Evolutionary conservation across 176 grass and related monocot species (phyloP), one percentile per base, ranked within the genome.

Genomic region (Tillandsia fasciculata): DNA sequence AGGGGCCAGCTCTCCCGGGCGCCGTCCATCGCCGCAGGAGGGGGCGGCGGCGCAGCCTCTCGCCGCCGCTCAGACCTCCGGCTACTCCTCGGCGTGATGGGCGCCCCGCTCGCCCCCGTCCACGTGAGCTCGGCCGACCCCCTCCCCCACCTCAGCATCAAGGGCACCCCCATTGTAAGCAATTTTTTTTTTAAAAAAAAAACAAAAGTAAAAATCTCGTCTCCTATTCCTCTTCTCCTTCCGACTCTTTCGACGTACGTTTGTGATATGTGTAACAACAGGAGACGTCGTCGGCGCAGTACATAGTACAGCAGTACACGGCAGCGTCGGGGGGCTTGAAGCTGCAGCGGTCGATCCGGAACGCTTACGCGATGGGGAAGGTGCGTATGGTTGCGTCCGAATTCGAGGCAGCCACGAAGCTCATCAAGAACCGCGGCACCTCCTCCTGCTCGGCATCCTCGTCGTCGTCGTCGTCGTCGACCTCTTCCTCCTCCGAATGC

Each of bases 251-350:
- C 76, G 63, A 63, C 12, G 57, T 51, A 20, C 29, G 48, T 71
- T 72, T 48, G 15, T 49, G 63, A 77, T 77, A 65, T 74, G n/a
- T 17, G 53, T n/a, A 2, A 8, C 17, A 64, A 64, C 64, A 96
- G 93, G 88, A 92, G 76, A 77, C 80, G 23, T 89, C 93, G 66
- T 92, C 89, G 22, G 93, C 86, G 52, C 89, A 92, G 76, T 97
- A 97, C 77, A 97, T 97, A 59, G 64, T 97, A 67, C 93, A 97
- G 50, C 89, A 97, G 77, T 97, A 97, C 77, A 87, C 76, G 80
- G 89, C 86, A 69, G 89, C 93, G 5, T 86, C 83, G 59, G 88
- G 86, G 6, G 93, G 93, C 3, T 64, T 83, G 65, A 81, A 69
- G 74, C 70, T 84, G 77, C 84, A 91, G 58, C 83, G 53, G 61